phyloP scores from a whole-genome alignment of 1,284 basidiomycete species.

The Cryptococcus sp. region DNA sequence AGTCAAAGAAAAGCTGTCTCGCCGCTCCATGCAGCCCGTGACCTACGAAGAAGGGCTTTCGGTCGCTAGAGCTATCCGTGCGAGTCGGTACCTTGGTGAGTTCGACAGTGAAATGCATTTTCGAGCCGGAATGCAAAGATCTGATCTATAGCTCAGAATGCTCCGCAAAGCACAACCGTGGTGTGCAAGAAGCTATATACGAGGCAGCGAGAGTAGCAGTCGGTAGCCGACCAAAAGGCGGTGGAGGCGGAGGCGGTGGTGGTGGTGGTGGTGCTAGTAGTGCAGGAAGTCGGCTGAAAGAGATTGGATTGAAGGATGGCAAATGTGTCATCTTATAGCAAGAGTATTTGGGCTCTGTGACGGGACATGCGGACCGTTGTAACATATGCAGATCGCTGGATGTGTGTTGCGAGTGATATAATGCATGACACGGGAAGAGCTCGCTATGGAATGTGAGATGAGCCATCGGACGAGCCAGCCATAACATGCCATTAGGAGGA shows the following conservation, averaged over 20 bases:
- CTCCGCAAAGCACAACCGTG: constrained; percentile 92
- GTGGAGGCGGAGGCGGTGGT: constrained; percentile 41
- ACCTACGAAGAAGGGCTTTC: constrained; percentile 87
- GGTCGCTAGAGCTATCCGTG: constrained; percentile 85
- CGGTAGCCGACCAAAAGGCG: constrained; percentile 68
- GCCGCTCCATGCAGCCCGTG: constrained; percentile 62
- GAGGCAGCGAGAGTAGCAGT: constrained; percentile 84
- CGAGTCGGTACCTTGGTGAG: constrained; percentile 85
- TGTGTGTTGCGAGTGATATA: no score
- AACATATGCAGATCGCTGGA: no score
- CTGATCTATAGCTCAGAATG: constrained; percentile 64
- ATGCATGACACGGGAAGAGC: no score
- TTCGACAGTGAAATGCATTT: constrained; percentile 10
- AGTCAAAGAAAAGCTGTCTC: constrained; percentile 64
- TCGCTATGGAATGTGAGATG: no score
- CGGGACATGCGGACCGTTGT: no score
- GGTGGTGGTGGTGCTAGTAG: no score
- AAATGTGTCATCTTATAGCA: constrained; percentile 29
- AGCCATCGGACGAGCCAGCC: no score
- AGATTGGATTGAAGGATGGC: constrained; percentile 11
- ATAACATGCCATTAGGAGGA: no score
- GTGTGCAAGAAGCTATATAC: constrained; percentile 87
- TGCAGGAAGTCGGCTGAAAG: constrained; percentile 2
- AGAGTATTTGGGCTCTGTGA: no score
- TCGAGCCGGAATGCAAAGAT: no score